Evolutionary conservation across 2,329 filamentous ascomycete species (phyloP), one percentile per base, ranked within the genome.

Genomic region (Fusarium globosum): DNA sequence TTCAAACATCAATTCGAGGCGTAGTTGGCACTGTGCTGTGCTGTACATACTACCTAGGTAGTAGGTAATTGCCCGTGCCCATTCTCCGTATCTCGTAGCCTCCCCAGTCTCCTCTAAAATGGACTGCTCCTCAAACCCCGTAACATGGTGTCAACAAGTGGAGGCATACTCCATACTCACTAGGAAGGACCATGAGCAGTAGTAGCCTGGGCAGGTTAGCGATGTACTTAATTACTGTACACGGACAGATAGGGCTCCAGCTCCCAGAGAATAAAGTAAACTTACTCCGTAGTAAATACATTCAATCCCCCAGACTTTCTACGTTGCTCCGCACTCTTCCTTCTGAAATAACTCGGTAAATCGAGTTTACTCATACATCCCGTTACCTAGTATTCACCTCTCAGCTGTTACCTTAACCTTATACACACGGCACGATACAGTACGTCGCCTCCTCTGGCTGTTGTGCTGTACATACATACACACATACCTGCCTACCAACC

Each of bases 91-190:
- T 39, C 33, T 36, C 26, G 51, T 39, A 51, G 48, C 30, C 30
- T 35, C 48, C 48, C 48, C 48, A 30, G n/a, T 43, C 55, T 70
- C 61, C 46, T 63, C 69, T 71, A 62, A 39, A 53, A 53, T 39
- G 35, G 51, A 63, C 66, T 71, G 58, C 66, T 68, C 62, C 28
- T 52, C 51, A 71, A 64, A 73, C 71, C 71, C 71, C 62, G 58
- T 71, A 73, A 70, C 56, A 58, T 64, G 66, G 71, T 73, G 70
- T 73, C 62, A 67, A 71, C 52, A 46, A 63, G 71, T 73, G 71
- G 71, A 73, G 61, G 71, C 70, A 73, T 72, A 52, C 59, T 71
- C 60, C 56, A 72, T 73, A 61, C 52, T 56, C 42, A 35, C 65
- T 65, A 69, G 49, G 66, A 64, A 69, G 65, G 39, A 30, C 23